A percentile compares a stretch with the other conserved stretches of the same genome.
These are phyloP conservation scores for Corylus avellana DNA, from an alignment of 306 rosid genomes.

Conservation along the genomic window DNA sequence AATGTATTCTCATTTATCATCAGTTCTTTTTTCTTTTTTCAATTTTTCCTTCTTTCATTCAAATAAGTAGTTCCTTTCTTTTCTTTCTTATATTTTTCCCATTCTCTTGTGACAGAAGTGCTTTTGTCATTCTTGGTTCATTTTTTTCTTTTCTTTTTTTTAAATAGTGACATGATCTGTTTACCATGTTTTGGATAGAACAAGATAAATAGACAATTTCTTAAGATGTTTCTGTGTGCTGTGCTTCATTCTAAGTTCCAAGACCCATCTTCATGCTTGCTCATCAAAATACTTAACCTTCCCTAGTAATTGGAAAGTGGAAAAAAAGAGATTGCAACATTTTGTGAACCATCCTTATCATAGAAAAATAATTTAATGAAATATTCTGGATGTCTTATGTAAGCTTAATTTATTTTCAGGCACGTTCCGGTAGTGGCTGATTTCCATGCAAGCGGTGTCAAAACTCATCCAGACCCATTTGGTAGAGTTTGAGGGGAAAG, in stretches of 20 bases:
- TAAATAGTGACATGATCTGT: no score
- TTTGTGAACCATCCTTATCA: neutral
- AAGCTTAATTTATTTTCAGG: conserved; percentile 51
- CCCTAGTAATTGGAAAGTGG: neutral
- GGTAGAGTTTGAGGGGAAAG: conserved; percentile 1
- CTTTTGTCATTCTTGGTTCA: neutral
- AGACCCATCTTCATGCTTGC: neutral
- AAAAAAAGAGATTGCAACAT: neutral
- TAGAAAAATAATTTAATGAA: neutral
- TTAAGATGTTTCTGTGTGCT: neutral
- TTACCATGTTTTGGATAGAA: neutral
- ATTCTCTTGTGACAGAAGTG: neutral
- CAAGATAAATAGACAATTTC: neutral
- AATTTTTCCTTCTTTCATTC: no score
- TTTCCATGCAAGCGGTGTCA: conserved; percentile 1
- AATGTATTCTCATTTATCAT: neutral
- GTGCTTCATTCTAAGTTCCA: no score
- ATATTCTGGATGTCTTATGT: neutral
- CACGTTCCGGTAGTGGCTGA: conserved; percentile 57
- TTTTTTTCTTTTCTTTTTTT: no score
- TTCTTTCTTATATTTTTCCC: neutral
- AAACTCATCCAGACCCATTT: neutral
- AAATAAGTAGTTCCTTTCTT: neutral
- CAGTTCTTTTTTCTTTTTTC: neutral
- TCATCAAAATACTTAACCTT: neutral